These are phyloP conservation scores for Acer campestre DNA, from an alignment of 345 rosid genomes.

Conservation along the genomic window DNA sequence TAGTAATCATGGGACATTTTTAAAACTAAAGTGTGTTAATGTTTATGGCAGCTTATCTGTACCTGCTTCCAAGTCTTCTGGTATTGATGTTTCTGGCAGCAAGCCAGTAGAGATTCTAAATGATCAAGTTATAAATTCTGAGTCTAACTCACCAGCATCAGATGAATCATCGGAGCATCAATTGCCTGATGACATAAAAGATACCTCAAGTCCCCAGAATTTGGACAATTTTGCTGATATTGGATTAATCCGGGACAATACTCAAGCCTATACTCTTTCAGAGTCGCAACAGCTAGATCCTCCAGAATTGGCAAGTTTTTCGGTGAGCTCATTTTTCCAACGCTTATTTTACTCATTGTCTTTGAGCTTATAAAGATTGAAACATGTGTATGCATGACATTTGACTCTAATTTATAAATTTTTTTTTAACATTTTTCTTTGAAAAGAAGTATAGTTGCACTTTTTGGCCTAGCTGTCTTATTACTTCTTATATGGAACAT, in stretches of 20 bases:
- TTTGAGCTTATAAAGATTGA: not conserved
- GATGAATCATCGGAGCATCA: slow-evolving; percentile 53
- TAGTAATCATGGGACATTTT: not conserved
- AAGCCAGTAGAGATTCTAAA: slow-evolving; percentile 52
- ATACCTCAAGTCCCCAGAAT: slow-evolving; percentile 55
- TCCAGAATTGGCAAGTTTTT: slow-evolving; percentile 58
- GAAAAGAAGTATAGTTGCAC: not conserved
- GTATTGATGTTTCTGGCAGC: slow-evolving; percentile 41
- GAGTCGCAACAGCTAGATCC: slow-evolving; percentile 65
- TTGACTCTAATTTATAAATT: not conserved
- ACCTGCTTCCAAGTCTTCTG: slow-evolving; percentile 45
- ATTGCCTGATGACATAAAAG: slow-evolving; percentile 56
- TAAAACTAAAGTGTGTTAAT: slow-evolving; percentile 14
- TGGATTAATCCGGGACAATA: slow-evolving; percentile 52
- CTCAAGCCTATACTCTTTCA: slow-evolving; percentile 56
- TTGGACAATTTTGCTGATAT: slow-evolving; percentile 56
- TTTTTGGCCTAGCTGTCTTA: not conserved
- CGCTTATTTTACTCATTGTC: not conserved
- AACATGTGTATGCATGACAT: not conserved
- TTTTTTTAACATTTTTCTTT: not conserved
- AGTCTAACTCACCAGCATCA: slow-evolving; percentile 63
- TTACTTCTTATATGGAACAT: not conserved
- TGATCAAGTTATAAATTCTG: slow-evolving; percentile 55
- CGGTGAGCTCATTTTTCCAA: slow-evolving; percentile 46
- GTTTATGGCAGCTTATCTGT: slow-evolving; percentile 50